Evolutionary conservation across 2,329 filamentous ascomycete genomes (phyloP), one percentile per base, ranked within the genome.

Genomic region (Paraphaeosphaeria sporulosa): DNA sequence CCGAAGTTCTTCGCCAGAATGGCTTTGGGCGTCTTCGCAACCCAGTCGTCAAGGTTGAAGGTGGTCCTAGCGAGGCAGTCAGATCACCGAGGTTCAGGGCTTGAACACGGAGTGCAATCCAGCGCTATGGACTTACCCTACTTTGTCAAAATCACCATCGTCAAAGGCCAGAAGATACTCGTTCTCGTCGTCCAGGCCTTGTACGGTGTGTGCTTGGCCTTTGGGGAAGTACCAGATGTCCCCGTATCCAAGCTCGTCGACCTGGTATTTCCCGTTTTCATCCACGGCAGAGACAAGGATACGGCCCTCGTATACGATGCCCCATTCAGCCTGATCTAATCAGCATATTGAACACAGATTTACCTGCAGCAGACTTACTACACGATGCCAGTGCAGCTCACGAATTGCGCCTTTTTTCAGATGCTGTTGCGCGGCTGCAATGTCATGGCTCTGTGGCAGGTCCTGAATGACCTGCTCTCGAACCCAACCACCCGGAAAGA

Each of bases 201-300:
- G 88, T 0, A 90, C 78, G 0, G 86, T 87, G 54, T 90, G 88
- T 0, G 86, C 86, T 3, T 82, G 80, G 3, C 88, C 89, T 72
- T 89, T 88, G 32, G 88, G 88, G 66, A 90, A 89, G 71, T 90
- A 90, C 87, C 87, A 90, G 49, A 89, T 85, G 61, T 90, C 88
- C 17, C 88, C 87, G 49, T 84, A 86, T 51, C 82, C 81, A 13
- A 89, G 82, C 58, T 81, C 83, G 60, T 86, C 83, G 27, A 82
- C 79, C 67, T 86, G 80, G 68, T 85, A 84, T 50, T 82, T 73
- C 34, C 88, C 88, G 36, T 86, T 77, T 69, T 90, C 85, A 61
- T 90, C 85, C 4, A 90, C 87, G 0, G 85, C 86, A 1, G 85
- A 87, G 23, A 90, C 73, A 4, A 86, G 71, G 6, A 90, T 81